Base-by-base conservation (phyloP, 192 early-diverging fungal species). In the Tieghemiomyces parasiticus region DNA sequence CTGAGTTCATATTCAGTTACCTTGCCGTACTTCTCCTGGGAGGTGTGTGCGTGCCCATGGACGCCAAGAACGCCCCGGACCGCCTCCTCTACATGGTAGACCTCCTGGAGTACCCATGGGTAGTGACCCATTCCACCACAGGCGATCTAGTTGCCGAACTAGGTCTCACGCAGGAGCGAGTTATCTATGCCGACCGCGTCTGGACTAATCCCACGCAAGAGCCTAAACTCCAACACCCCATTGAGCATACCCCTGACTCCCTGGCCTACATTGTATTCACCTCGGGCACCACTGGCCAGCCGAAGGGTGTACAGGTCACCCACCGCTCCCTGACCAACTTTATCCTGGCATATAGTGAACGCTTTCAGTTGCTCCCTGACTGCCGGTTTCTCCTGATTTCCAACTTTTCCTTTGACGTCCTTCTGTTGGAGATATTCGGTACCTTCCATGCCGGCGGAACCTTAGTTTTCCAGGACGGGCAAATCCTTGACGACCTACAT, bases 231-330 rank as follows among this genome's bases (percentile, higher is more conserved):
- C 0, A 1, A 4, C 9, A 29, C 1, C 19, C 20, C 8, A 25
- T 20, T 9, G 8, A n/a, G 32, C 32, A 25, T 12, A 19, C 28
- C 4, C 1, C 52, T 16, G 52, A 54, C 20, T 0, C 32, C n/a
- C n/a, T n/a, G 52, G 52, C 52, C 3, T 54, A 32, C 6, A 32
- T 54, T 19, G n/a, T 32, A n/a, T 54, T 54, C 32, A 54, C 52
- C 14, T 54, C 52, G 0, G 52, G 52, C n/a, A 54, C 29, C 13
- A 54, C 52, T 2, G 52, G 52, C 0, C 28, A 29, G 4, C 52
- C 52, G 28, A 54, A 54, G 52, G 52, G 29, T 8, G 52, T 54
- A 0, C 52, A 28, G 6, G 29, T 20, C 1, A 25, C 28, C 14
- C 52, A 54, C 28, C 28, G 32, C 20, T 54, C 52, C 3, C 29